phyloP scores from a whole-genome alignment of 129 eudicot species.

The Flaveria ramosissima region DNA sequence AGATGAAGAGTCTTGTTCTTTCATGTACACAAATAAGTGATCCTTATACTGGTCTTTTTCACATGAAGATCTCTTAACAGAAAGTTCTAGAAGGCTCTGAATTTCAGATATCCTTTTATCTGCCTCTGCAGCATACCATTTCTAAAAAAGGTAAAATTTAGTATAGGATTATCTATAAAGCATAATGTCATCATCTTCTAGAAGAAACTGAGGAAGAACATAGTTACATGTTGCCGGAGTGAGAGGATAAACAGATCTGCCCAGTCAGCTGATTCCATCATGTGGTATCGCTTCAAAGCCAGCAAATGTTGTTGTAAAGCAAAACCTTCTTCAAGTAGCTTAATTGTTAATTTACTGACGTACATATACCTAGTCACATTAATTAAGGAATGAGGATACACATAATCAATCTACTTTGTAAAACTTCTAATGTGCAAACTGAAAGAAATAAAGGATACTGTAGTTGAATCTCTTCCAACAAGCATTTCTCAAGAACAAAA shows the following conservation, averaged over 20 bases:
- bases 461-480: slow-evolving; percentile 76
- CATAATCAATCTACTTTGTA: background rate
- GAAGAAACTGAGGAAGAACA: background rate
- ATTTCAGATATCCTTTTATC: slow-evolving; percentile 75
- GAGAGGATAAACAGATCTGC: slow-evolving; percentile 86
- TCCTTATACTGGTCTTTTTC: slow-evolving; percentile 77
- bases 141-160: slow-evolving; percentile 45
- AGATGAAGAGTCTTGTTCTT: slow-evolving; percentile 39
- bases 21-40: slow-evolving; percentile 67
- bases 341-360: slow-evolving; percentile 81
- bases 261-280: slow-evolving; percentile 98
- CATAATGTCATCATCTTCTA: background rate
- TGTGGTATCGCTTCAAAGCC: slow-evolving; percentile 84
- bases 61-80: slow-evolving; percentile 91
- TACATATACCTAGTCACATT: slow-evolving; percentile 64
- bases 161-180: slow-evolving; percentile 21
- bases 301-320: slow-evolving; percentile 73
- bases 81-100: slow-evolving; percentile 77
- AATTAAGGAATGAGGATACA: slow-evolving; percentile 50
- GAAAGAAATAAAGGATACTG: slow-evolving; percentile 76
- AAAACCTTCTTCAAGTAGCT: slow-evolving; percentile 88
- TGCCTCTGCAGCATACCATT: slow-evolving; percentile 65
- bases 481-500: slow-evolving; percentile 77
- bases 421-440: slow-evolving; percentile 11
- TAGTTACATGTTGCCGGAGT: slow-evolving; percentile 66